Percentiles rank a stretch among this genome's conserved stretches.
These are phyloP conservation scores for Medicago truncatula DNA, from an alignment of 306 rosid species.

Conservation along the genomic window DNA sequence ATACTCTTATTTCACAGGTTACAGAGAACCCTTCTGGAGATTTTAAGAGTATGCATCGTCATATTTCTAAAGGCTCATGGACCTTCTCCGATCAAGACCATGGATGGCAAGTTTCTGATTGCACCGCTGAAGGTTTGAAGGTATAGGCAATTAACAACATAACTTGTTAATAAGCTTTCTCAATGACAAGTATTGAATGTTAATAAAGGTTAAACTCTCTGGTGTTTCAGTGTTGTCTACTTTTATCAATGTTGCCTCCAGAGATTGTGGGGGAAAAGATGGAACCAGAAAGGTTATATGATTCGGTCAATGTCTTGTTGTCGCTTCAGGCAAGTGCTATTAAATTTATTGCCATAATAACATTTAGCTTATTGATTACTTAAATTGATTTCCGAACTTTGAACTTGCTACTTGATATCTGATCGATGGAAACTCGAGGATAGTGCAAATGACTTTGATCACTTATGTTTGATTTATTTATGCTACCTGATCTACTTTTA, in stretches of 20 bases:
- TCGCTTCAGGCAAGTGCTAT: conserved; percentile 62
- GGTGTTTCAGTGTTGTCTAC: conserved; percentile 65
- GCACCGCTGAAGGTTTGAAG: conserved; percentile 83
- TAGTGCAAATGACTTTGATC: not conserved
- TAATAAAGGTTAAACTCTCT: not conserved
- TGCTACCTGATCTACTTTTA: not conserved
- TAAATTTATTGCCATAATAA: not conserved
- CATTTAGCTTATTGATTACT: not conserved
- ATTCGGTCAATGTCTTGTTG: conserved; percentile 66
- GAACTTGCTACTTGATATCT: not conserved
- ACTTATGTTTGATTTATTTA: not conserved
- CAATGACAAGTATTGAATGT: not conserved
- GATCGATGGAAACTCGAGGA: not conserved
- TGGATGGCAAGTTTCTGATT: conserved; percentile 93
- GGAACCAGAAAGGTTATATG: conserved; percentile 61
- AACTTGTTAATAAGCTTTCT: not conserved
- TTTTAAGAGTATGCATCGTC: conserved; percentile 68
- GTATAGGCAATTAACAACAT: conserved; percentile 37
- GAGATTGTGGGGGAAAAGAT: conserved; percentile 75
- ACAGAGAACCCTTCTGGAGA: conserved; percentile 69
- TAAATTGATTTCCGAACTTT: not conserved
- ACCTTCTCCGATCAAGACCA: conserved; percentile 85
- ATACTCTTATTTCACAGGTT: conserved; percentile 45
- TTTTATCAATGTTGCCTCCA: conserved; percentile 61
- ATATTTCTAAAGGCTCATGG: conserved; percentile 87